Percentiles rank a stretch among this genome's conserved stretches.
Conservation (phyloP, 805 yeast genomes). For the Kuraishia piskuri region DNA sequence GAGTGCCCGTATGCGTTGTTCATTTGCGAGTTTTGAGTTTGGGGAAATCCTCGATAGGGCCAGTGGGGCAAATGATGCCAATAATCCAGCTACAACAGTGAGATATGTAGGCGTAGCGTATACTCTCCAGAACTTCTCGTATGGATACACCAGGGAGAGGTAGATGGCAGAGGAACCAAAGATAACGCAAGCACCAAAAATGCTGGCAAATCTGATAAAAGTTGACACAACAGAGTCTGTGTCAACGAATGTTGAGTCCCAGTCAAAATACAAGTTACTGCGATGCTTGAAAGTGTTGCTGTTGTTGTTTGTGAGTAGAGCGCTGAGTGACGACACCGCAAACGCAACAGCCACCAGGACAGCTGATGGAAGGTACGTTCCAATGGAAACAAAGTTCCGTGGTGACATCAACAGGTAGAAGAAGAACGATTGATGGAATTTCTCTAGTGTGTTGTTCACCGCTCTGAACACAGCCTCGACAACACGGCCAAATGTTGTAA, state of each 20-base stretch:
- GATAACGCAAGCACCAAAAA: slow-evolving; percentile 11
- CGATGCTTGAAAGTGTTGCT: slow-evolving; percentile 9
- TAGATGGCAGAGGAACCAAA: slow-evolving; percentile 17
- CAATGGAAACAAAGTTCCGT: slow-evolving; percentile 78
- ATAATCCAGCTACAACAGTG: background rate
- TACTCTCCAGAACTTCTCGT: slow-evolving; percentile 2
- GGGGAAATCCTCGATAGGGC: slow-evolving; percentile 3
- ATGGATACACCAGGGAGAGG: slow-evolving; percentile 5
- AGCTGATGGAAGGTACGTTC: slow-evolving; percentile 86
- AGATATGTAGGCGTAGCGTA: background rate
- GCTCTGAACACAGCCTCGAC: slow-evolving; percentile 84
- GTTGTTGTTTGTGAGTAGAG: slow-evolving; percentile 37
- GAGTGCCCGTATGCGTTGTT: slow-evolving; percentile 16
- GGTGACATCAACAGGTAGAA: slow-evolving; percentile 82
- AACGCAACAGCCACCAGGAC: slow-evolving; percentile 61
- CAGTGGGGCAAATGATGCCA: slow-evolving; percentile 3
- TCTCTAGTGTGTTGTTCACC: slow-evolving; percentile 85
- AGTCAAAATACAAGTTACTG: background rate
- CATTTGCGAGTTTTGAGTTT: slow-evolving; percentile 1
- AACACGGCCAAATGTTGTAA: slow-evolving; percentile 86
- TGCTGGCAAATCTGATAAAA: slow-evolving; percentile 20
- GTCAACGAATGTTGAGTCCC: slow-evolving; percentile 11
- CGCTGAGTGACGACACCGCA: slow-evolving; percentile 58
- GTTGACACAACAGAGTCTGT: slow-evolving; percentile 19
- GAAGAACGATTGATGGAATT: slow-evolving; percentile 95